Conservation (phyloP, 225 moss, liverwort and hornwort genomes). For the Sphagnum tenellum region DNA sequence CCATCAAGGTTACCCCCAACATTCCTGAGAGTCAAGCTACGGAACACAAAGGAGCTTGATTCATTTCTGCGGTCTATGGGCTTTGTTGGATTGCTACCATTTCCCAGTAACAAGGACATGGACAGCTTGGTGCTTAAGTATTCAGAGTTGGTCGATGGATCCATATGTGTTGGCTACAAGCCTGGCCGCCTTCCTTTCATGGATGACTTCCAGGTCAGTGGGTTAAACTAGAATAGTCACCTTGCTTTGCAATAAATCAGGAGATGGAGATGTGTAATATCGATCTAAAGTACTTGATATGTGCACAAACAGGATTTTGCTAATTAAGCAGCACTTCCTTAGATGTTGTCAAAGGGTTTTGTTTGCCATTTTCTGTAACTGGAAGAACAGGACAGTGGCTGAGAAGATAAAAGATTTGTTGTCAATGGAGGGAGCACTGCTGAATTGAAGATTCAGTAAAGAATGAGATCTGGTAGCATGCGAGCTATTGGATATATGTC, state of each 20-base stretch:
- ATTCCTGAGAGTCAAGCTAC: slow-evolving; percentile 4
- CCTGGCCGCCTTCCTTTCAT: background rate
- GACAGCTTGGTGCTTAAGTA: slow-evolving; percentile 2
- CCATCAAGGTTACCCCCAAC: slow-evolving; percentile 1
- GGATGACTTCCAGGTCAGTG: slow-evolving; percentile 5
- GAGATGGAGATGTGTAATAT: background rate
- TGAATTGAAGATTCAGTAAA: no score
- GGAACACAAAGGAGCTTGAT: slow-evolving; percentile 1
- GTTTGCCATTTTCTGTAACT: no score
- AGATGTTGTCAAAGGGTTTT: background rate
- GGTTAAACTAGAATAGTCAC: background rate
- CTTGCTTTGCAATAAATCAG: background rate
- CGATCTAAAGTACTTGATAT: background rate
- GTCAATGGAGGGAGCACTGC: no score
- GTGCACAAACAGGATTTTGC: background rate
- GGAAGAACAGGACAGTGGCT: no score
- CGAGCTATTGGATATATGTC: no score
- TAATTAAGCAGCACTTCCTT: background rate
- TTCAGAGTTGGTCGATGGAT: slow-evolving; percentile 3
- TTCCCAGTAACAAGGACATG: slow-evolving; percentile 2
- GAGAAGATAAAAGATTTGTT: no score
- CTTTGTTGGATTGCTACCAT: slow-evolving; percentile 1
- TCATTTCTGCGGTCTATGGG: slow-evolving; percentile 3
- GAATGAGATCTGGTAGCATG: no score
- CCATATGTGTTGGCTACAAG: slow-evolving; percentile 1